Conservation (phyloP, 805 yeast species). For the Diddensiella santjacobensis region DNA sequence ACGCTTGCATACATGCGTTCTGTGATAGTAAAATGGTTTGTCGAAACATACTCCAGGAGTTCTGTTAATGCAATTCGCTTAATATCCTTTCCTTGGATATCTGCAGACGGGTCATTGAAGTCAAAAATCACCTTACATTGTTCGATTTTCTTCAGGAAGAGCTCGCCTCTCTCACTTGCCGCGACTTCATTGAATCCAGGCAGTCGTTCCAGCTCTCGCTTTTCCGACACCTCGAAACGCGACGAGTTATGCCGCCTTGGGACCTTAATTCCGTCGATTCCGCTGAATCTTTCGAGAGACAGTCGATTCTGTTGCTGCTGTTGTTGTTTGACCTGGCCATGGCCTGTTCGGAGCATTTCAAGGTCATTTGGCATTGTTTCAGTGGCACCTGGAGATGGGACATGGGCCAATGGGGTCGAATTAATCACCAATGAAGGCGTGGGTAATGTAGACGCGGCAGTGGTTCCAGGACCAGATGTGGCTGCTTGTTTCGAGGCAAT, state of each 20-base stretch:
- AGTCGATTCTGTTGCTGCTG: slow-evolving; percentile 37
- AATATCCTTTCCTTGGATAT: slow-evolving; percentile 87
- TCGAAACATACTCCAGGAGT: slow-evolving; percentile 79
- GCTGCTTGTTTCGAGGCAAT: background rate
- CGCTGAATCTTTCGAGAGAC: slow-evolving; percentile 59
- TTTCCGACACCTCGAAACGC: slow-evolving; percentile 75
- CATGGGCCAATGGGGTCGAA: slow-evolving; percentile 19
- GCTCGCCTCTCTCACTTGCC: slow-evolving; percentile 70
- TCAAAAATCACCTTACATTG: slow-evolving; percentile 95
- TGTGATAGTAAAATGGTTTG: slow-evolving; percentile 77
- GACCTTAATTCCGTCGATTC: slow-evolving; percentile 74
- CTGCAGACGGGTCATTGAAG: slow-evolving; percentile 88
- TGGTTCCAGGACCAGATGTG: background rate
- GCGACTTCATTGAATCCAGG: slow-evolving; percentile 88
- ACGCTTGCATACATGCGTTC: slow-evolving; percentile 88
- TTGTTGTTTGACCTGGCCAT: slow-evolving; percentile 16
- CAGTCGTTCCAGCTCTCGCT: slow-evolving; percentile 64
- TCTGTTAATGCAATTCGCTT: slow-evolving; percentile 85
- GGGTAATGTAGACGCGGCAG: background rate
- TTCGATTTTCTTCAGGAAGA: slow-evolving; percentile 83
- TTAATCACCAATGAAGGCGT: slow-evolving; percentile 19
- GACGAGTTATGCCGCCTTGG: slow-evolving; percentile 93
- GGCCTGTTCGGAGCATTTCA: slow-evolving; percentile 21
- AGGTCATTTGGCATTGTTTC: slow-evolving; percentile 36
- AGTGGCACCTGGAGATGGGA: slow-evolving; percentile 34